These are phyloP conservation scores for Sclerotinia spermophila DNA, from an alignment of 2,329 filamentous ascomycete species.

Conservation along the genomic window DNA sequence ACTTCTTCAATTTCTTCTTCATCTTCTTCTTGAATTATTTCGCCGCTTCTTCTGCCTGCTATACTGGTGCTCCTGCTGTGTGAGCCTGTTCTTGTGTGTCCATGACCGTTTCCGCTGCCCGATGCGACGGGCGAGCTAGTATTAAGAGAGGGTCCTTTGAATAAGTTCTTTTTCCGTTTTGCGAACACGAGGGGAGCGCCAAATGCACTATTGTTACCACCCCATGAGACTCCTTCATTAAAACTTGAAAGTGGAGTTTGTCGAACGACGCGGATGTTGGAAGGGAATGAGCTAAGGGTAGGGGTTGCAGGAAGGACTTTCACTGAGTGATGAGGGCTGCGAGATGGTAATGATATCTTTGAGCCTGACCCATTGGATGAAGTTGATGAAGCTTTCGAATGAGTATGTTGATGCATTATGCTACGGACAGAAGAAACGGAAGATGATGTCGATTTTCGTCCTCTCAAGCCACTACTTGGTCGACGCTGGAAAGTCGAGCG, in stretches of 20 bases:
- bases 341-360: slow-evolving; percentile 60
- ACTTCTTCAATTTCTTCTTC: slow-evolving; percentile 23
- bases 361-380: slow-evolving; percentile 76
- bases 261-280: slow-evolving; percentile 79
- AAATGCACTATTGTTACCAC: slow-evolving; percentile 52
- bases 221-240: slow-evolving; percentile 50
- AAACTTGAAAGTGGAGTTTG: slow-evolving; percentile 51
- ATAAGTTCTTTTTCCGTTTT: slow-evolving; percentile 74
- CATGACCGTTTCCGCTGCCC: slow-evolving; percentile 35
- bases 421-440: slow-evolving; percentile 91
- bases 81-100: slow-evolving; percentile 34
- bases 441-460: slow-evolving; percentile 92
- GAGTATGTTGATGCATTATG: slow-evolving; percentile 80
- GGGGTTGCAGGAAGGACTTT: slow-evolving; percentile 95
- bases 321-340: slow-evolving; percentile 83
- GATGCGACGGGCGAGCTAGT: slow-evolving; percentile 30
- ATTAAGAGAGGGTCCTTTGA: slow-evolving; percentile 73
- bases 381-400: slow-evolving; percentile 92
- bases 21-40: slow-evolving; percentile 51
- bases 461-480: slow-evolving; percentile 76
- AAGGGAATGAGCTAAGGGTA: slow-evolving; percentile 70
- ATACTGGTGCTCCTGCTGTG: slow-evolving; percentile 59
- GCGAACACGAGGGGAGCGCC: slow-evolving; percentile 67
- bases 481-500: slow-evolving; percentile 75
- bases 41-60: slow-evolving; percentile 64